Conservation (phyloP, 768 basidiomycete species). For the Termitomyces sp. region DNA sequence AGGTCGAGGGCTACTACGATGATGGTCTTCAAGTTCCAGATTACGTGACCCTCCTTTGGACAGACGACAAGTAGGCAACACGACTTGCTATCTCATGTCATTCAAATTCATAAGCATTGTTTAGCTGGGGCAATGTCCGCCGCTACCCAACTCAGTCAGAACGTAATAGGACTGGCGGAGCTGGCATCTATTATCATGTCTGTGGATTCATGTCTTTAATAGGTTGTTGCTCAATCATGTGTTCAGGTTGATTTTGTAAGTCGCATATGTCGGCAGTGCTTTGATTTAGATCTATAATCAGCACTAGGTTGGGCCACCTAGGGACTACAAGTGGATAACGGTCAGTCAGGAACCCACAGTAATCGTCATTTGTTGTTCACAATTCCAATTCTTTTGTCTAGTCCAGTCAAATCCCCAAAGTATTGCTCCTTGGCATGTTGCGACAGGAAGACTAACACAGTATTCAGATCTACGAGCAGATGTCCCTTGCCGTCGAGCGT, state of each 20-base stretch:
- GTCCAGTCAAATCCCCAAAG: background rate
- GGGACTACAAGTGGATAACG: slow-evolving; percentile 70
- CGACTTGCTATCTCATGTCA: background rate
- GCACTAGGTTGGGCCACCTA: slow-evolving; percentile 52
- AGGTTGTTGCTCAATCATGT: background rate
- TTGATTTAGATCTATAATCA: background rate
- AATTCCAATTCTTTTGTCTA: background rate
- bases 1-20: slow-evolving; percentile 65
- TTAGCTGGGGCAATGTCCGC: slow-evolving; percentile 65
- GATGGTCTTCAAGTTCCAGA: slow-evolving; percentile 56
- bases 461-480: slow-evolving; percentile 56
- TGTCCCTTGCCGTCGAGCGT: slow-evolving; percentile 59
- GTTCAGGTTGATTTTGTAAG: slow-evolving; percentile 41
- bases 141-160: slow-evolving; percentile 49
- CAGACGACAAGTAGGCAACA: slow-evolving; percentile 57
- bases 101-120: background rate
- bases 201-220: slow-evolving; percentile 10
- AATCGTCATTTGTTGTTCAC: background rate
- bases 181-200: slow-evolving; percentile 68
- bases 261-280: background rate
- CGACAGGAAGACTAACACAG: background rate
- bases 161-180: slow-evolving; percentile 57
- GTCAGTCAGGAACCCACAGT: slow-evolving; percentile 24
- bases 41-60: slow-evolving; percentile 60
- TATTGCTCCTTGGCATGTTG: background rate